Percentiles rank a stretch among this genome's conserved stretches.
Evolutionary conservation across 2,329 filamentous ascomycete species (phyloP).

Genomic region (Alternaria rosae): DNA sequence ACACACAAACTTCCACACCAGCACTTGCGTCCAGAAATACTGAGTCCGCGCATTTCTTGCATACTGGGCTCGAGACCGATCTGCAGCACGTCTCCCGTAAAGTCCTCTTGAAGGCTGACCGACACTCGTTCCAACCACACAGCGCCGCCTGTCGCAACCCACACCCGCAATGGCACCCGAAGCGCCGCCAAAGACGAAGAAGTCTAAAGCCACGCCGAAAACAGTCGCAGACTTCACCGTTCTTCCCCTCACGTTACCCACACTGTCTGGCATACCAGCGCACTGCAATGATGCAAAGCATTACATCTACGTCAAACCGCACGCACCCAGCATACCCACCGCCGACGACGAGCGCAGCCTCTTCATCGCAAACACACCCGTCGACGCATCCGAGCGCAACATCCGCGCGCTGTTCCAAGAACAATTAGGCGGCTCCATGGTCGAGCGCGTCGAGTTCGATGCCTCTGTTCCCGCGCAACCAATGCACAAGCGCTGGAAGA

Average conservation of each 20-base stretch:
- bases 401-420: slow-evolving; percentile 77
- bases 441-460: slow-evolving; percentile 81
- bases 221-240: slow-evolving; percentile 69
- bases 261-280: slow-evolving; percentile 56
- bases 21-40: background rate
- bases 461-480: slow-evolving; percentile 34
- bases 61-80: background rate
- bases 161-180: slow-evolving; percentile 27
- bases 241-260: slow-evolving; percentile 69
- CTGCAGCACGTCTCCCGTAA: background rate
- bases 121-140: background rate
- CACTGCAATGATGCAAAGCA: slow-evolving; percentile 65
- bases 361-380: slow-evolving; percentile 89
- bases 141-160: slow-evolving; percentile 1
- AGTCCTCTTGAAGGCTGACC: background rate
- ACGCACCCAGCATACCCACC: slow-evolving; percentile 71
- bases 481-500: slow-evolving; percentile 59
- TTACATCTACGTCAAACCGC: slow-evolving; percentile 85
- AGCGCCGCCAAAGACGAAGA: slow-evolving; percentile 23
- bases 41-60: background rate
- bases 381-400: slow-evolving; percentile 80
- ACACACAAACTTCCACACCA: background rate
- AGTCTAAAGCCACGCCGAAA: slow-evolving; percentile 28
- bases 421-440: slow-evolving; percentile 77
- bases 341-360: slow-evolving; percentile 79